Conservation (phyloP, 2,329 filamentous ascomycete genomes). For the Fusarium luffae region DNA sequence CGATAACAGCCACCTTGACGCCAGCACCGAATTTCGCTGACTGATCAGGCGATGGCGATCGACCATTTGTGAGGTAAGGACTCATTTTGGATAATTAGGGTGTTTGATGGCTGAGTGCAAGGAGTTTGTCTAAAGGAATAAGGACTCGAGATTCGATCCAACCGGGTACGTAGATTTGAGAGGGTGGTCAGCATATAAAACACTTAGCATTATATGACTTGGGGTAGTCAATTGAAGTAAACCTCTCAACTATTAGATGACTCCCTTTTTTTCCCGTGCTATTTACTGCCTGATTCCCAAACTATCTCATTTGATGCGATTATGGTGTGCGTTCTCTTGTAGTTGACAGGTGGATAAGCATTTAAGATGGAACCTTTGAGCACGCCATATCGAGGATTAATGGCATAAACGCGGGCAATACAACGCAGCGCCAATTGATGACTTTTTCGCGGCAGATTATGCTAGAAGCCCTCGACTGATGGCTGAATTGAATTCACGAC, state of each 20-base stretch:
- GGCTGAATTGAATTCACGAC: rapidly evolving
- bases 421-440: constrained; percentile 18
- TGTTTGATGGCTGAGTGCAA: too few relatives aligned
- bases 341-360: constrained; percentile 16
- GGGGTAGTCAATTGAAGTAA: neutral
- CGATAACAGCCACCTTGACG: constrained; percentile 52
- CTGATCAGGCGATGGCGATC: neutral
- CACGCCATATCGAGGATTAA: constrained; percentile 38
- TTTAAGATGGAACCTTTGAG: constrained; percentile 21
- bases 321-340: constrained; percentile 23
- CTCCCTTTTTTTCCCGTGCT: neutral
- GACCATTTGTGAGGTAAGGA: constrained; percentile 21
- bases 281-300: neutral
- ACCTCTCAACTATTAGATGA: neutral
- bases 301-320: neutral
- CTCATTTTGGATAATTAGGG: constrained; percentile 10
- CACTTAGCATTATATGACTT: neutral
- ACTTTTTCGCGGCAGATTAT: constrained; percentile 25
- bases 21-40: constrained; percentile 13
- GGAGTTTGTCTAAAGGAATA: neutral
- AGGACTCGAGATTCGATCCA: rapidly evolving
- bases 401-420: constrained; percentile 33
- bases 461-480: rapidly evolving
- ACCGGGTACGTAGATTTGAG: neutral
- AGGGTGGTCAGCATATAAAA: neutral